Base-by-base conservation (phyloP, 192 early-diverging fungal species). In the Spinellus fusiger region DNA sequence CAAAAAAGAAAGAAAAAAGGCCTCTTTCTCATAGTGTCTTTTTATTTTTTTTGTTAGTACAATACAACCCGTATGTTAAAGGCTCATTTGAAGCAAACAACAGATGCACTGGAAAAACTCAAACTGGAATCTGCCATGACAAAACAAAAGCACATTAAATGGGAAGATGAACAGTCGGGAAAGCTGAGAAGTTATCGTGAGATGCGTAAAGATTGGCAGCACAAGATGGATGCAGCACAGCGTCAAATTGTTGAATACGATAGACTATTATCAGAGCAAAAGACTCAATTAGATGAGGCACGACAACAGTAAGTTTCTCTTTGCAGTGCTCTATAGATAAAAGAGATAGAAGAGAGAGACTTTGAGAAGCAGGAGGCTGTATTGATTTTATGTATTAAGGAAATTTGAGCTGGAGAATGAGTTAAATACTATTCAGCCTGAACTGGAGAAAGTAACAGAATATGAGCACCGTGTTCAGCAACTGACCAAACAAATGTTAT, bases 101-200 rank as follows among this genome's bases (percentile, higher is more conserved):
- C 65, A 18, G 20, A 54, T 9, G 61, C 74, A 0, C 59, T 80
- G 28, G 75, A 83, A 13, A 74, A 77, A 57, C 73, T 74, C 15
- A 78, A 68, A 67, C 51, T 12, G 15, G 81, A 83, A 58, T 54
- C 70, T 27, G 67, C 73, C 20, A 58, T 65, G 25, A 65, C 64
- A 22, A 80, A 77, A 44, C 68, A 71, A 53, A 83, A 77, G 31
- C 81, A 83, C 29, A 64, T 78, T 1, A 66, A 80, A 56, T 80
- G 81, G 81, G 79, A 83, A 40, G 70, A 78, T 13, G 78, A 80
- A 27, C 66, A 78, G 35, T 76, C 74, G 23, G 48, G 26, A 12
- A 83, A 79, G 56, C 49, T 78, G 27, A 70, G 74, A 32, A 61
- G 56, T 15, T 83, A 77, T 54, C 62, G 77, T 28, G 74, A 80